Evolutionary conservation across 2,329 filamentous ascomycete genomes (phyloP).

Genomic region (Phialophora chinensis): DNA sequence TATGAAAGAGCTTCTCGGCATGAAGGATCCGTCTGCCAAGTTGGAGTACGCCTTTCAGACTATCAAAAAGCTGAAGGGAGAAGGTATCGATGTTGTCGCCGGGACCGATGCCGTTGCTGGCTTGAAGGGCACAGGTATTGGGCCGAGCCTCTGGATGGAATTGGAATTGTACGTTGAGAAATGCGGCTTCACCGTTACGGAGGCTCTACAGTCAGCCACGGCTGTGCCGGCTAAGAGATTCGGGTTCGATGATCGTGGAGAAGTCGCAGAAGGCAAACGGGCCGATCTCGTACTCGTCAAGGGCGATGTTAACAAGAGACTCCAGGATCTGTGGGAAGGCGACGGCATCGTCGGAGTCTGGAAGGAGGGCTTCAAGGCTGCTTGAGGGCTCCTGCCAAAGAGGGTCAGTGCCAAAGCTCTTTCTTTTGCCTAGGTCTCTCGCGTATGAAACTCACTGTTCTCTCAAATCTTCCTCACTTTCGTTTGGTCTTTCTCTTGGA

Average conservation of each 20-base stretch:
- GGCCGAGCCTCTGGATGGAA: slow-evolving; percentile 42
- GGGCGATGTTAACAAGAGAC: slow-evolving; percentile 35
- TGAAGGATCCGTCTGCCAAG: slow-evolving; percentile 36
- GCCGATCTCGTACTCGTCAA: slow-evolving; percentile 40
- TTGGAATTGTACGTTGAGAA: slow-evolving; percentile 41
- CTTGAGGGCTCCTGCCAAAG: slow-evolving; percentile 3
- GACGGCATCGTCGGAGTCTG: slow-evolving; percentile 37
- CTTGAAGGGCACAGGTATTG: slow-evolving; percentile 37
- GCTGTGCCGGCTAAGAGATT: slow-evolving; percentile 39
- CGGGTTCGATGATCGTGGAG: slow-evolving; percentile 42
- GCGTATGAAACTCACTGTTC: not conserved
- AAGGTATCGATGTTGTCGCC: slow-evolving; percentile 43
- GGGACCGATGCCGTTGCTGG: slow-evolving; percentile 43
- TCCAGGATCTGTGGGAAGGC: slow-evolving; percentile 36
- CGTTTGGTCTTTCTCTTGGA: not conserved
- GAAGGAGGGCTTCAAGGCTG: slow-evolving; percentile 38
- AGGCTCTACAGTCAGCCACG: slow-evolving; percentile 43
- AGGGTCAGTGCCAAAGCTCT: not conserved
- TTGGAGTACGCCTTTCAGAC: slow-evolving; percentile 37
- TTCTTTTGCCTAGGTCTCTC: not conserved
- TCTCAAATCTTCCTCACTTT: not conserved
- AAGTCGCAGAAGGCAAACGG: slow-evolving; percentile 38
- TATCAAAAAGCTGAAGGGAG: slow-evolving; percentile 36
- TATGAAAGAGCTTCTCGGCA: slow-evolving; percentile 40
- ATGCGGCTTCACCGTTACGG: slow-evolving; percentile 40